Percentiles rank a stretch among this genome's conserved stretches.
These are phyloP conservation scores for Rickenella mellea DNA, from an alignment of 768 basidiomycete species.

Conservation along the genomic window DNA sequence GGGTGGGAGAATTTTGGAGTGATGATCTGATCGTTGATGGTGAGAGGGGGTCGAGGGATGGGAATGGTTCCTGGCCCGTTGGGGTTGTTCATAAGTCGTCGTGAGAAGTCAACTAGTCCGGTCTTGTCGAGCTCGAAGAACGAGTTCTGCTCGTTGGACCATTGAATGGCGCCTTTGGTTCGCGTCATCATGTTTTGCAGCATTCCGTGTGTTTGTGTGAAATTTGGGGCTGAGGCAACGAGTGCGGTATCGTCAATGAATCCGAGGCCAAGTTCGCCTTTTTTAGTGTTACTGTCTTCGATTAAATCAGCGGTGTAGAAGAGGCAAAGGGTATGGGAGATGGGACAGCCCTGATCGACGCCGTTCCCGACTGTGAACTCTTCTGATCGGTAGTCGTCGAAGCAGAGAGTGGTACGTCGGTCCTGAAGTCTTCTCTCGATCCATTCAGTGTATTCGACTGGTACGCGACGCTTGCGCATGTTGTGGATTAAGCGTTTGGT, in stretches of 20 bases:
- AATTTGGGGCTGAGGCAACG: conserved; percentile 4
- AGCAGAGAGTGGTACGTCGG: conserved; percentile 8
- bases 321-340: conserved; percentile 12
- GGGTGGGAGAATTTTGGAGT: neutral
- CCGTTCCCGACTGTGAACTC: conserved; percentile 7
- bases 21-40: too few relatives aligned
- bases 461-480: conserved; percentile 6
- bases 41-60: too few relatives aligned
- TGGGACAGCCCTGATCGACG: conserved; percentile 14
- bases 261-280: conserved; percentile 14
- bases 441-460: conserved; percentile 8
- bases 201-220: conserved; percentile 1
- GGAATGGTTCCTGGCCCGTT: too few relatives aligned
- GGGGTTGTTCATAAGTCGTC: too few relatives aligned
- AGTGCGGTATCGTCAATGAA: conserved; percentile 21
- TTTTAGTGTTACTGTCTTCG: conserved; percentile 4
- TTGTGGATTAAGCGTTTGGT: conserved; percentile 5
- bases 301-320: conserved; percentile 16
- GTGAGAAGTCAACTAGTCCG: too few relatives aligned
- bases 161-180: too few relatives aligned
- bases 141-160: too few relatives aligned
- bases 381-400: conserved; percentile 14
- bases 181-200: conserved; percentile 9
- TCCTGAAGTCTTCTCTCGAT: conserved; percentile 11
- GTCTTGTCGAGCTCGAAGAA: too few relatives aligned